phyloP scores from a whole-genome alignment of 176 grass and related monocot genomes.

The Paspalum notatum region DNA sequence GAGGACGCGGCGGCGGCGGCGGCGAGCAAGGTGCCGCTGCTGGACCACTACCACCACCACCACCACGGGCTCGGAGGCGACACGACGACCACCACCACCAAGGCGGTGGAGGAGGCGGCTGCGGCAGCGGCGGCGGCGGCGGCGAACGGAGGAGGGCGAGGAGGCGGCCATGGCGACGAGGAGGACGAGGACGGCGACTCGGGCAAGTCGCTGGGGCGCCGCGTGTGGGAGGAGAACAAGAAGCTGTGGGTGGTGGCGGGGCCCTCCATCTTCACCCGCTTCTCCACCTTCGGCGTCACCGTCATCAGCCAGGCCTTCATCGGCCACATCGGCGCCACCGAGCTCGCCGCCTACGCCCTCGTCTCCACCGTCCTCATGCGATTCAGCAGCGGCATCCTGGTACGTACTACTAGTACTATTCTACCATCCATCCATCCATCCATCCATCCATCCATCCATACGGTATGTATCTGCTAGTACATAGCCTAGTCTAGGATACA shows the following conservation, averaged over 20 bases:
- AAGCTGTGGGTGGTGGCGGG: slow-evolving; percentile 83
- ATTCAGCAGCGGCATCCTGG: slow-evolving; percentile 78
- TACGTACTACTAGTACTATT: slow-evolving; percentile 11
- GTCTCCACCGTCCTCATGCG: slow-evolving; percentile 85
- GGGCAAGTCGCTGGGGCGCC: slow-evolving; percentile 4
- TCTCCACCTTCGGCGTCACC: slow-evolving; percentile 83
- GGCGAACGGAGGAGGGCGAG: neutral
- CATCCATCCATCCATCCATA: too few relatives aligned
- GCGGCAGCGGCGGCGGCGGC: too few relatives aligned
- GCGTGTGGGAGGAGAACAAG: slow-evolving; percentile 73
- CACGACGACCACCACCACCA: neutral
- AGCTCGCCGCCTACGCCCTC: slow-evolving; percentile 82
- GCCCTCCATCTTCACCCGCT: slow-evolving; percentile 75
- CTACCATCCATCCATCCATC: too few relatives aligned
- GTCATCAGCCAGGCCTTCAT: slow-evolving; percentile 95
- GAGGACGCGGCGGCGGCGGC: too few relatives aligned
- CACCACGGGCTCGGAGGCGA: neutral
- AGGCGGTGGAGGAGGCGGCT: too few relatives aligned
- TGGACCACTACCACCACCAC: too few relatives aligned
- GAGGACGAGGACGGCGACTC: neutral
- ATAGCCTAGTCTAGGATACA: too few relatives aligned
- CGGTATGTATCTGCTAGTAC: too few relatives aligned
- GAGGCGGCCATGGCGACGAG: too few relatives aligned
- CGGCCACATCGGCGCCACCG: slow-evolving; percentile 73
- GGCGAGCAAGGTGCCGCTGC: too few relatives aligned